A percentile compares a stretch with the other conserved stretches of the same genome.
These are phyloP conservation scores for Hypoxylon lienhwacheense DNA, from an alignment of 495 filamentous ascomycete species.

Conservation along the genomic window DNA sequence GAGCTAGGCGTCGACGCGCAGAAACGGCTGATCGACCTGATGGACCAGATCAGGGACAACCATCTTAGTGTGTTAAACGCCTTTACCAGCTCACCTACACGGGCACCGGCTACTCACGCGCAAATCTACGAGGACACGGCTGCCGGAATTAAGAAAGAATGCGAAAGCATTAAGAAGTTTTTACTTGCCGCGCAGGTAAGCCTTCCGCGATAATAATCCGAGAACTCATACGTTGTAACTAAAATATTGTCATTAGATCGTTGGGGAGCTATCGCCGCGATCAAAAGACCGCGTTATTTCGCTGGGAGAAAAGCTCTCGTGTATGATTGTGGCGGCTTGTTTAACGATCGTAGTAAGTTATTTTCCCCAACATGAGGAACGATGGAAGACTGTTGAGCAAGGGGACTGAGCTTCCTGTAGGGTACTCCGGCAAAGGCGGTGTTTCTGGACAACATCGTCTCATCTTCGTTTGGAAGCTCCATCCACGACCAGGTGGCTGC, in stretches of 20 bases:
- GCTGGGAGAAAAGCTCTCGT: slow-evolving; percentile 44
- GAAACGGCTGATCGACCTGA: slow-evolving; percentile 36
- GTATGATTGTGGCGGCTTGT: slow-evolving; percentile 41
- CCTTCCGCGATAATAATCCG: background rate
- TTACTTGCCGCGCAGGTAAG: slow-evolving; percentile 42
- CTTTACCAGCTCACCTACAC: slow-evolving; percentile 16
- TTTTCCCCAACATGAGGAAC: background rate
- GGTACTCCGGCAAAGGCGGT: slow-evolving; percentile 40
- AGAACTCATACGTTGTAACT: background rate
- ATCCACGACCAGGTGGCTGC: slow-evolving; percentile 33
- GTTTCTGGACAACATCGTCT: slow-evolving; percentile 43
- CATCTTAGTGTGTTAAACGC: slow-evolving; percentile 37
- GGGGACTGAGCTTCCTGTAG: slow-evolving; percentile 22
- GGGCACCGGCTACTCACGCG: background rate
- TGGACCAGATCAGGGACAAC: slow-evolving; percentile 41
- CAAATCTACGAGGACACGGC: slow-evolving; percentile 33
- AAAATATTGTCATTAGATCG: slow-evolving; percentile 29
- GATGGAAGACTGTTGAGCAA: background rate
- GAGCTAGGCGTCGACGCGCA: slow-evolving; percentile 34
- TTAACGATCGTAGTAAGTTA: slow-evolving; percentile 40
- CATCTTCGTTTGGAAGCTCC: slow-evolving; percentile 38
- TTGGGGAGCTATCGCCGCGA: slow-evolving; percentile 44
- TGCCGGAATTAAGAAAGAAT: slow-evolving; percentile 38
- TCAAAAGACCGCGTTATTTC: slow-evolving; percentile 45
- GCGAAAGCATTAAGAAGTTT: slow-evolving; percentile 41